phyloP scores from a whole-genome alignment of 2,329 filamentous ascomycete genomes.

The Orbilia oligospora region DNA sequence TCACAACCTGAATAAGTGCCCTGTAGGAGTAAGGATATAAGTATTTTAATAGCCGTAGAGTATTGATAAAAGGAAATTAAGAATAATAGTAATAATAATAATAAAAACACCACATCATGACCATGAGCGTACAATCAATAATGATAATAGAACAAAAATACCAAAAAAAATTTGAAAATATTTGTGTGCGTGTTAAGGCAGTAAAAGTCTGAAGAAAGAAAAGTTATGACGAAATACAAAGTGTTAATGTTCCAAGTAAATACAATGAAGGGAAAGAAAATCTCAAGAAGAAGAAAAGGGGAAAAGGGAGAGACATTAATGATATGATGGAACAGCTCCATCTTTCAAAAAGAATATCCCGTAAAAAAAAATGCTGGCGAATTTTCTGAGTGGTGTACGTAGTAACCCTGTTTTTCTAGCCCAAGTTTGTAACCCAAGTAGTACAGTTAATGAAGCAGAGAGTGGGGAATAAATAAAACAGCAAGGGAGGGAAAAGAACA shows the following conservation, averaged over 20 bases:
- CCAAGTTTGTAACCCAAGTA: slow-evolving; percentile 6
- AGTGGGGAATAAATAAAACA: slow-evolving; percentile 14
- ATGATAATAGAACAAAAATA: slow-evolving; percentile 35
- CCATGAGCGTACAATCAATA: slow-evolving; percentile 45
- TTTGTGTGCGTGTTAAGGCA: slow-evolving; percentile 31
- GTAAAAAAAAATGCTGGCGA: slow-evolving; percentile 42
- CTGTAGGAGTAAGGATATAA: slow-evolving; percentile 18
- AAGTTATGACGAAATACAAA: slow-evolving; percentile 50
- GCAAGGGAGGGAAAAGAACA: slow-evolving; percentile 10
- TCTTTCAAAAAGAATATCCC: slow-evolving; percentile 34
- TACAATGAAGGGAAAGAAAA: slow-evolving; percentile 55
- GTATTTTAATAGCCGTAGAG: background rate
- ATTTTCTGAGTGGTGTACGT: slow-evolving; percentile 41
- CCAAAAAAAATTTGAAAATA: background rate
- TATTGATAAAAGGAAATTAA: slow-evolving; percentile 1
- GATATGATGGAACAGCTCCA: slow-evolving; percentile 22
- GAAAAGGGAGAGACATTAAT: slow-evolving; percentile 36
- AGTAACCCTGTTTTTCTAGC: slow-evolving; percentile 54
- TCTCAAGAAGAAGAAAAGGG: background rate
- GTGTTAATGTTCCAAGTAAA: slow-evolving; percentile 60
- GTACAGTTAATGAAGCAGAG: slow-evolving; percentile 12
- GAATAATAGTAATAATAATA: background rate
- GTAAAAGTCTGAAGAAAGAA: background rate
- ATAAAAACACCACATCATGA: slow-evolving; percentile 44
- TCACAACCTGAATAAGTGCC: slow-evolving; percentile 17